Percentiles rank a stretch among this genome's conserved stretches.
Conservation (phyloP, 1,284 basidiomycete species). For the Salmacisia buchloeana region DNA sequence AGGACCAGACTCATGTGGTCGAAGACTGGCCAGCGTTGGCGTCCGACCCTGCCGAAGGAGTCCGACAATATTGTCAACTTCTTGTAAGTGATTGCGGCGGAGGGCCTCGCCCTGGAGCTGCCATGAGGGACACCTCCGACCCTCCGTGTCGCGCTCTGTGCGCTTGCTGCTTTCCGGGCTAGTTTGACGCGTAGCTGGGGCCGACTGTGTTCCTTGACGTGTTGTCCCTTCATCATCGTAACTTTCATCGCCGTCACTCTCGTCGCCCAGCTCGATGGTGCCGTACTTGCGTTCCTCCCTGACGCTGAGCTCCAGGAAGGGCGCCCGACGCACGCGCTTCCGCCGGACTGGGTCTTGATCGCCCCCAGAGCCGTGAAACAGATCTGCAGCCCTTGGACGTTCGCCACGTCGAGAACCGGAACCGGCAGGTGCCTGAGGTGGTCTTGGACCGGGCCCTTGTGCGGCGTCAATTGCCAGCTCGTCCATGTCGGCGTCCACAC, state of each 20-base stretch:
- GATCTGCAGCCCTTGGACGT: background rate
- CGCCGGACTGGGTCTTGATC: background rate
- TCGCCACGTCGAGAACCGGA: background rate
- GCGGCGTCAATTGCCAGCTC: too few species aligned
- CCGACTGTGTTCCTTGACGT: too few species aligned
- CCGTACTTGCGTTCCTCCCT: background rate
- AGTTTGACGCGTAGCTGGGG: too few species aligned
- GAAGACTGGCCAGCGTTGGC: background rate
- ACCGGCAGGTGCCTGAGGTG: background rate
- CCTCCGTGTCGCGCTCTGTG: background rate
- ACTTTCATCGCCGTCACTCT: background rate
- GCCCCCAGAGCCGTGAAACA: background rate
- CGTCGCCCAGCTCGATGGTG: background rate
- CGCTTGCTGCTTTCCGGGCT: too few species aligned
- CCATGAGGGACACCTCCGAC: background rate
- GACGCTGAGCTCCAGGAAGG: background rate
- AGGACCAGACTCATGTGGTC: background rate
- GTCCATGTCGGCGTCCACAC: background rate
- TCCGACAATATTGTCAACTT: background rate
- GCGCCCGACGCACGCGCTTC: background rate
- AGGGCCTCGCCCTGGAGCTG: background rate
- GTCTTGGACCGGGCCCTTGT: too few species aligned
- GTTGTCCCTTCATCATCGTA: background rate
- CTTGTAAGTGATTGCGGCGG: background rate
- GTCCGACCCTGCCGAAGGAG: background rate